Evolutionary conservation across 2,329 filamentous ascomycete genomes (phyloP).

Genomic region (Stachybotrys echinatus): DNA sequence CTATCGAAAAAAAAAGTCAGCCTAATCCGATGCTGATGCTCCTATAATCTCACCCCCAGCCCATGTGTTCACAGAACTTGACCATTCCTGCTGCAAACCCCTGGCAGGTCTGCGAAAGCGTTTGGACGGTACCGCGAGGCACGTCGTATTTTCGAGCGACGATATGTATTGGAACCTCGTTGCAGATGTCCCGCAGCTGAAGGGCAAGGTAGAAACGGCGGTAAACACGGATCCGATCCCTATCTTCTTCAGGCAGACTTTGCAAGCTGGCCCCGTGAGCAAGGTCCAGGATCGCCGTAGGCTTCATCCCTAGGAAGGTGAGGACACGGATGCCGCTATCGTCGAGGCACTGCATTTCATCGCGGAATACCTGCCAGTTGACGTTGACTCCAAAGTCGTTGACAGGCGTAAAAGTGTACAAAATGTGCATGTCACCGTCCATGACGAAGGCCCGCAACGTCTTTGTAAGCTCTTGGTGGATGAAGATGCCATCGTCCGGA

Average conservation of each 20-base stretch:
- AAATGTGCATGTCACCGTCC: constrained; percentile 74
- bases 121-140: constrained; percentile 66
- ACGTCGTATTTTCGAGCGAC: constrained; percentile 68
- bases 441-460: constrained; percentile 71
- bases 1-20: constrained; percentile 27
- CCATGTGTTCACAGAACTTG: constrained; percentile 74
- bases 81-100: constrained; percentile 76
- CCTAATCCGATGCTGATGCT: neutral
- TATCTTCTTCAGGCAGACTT: constrained; percentile 56
- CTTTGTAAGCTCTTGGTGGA: constrained; percentile 62
- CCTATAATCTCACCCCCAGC: constrained; percentile 50
- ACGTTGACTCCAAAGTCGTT: constrained; percentile 51
- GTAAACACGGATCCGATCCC: constrained; percentile 58
- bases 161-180: constrained; percentile 65
- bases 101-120: constrained; percentile 67
- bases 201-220: constrained; percentile 69
- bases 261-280: constrained; percentile 61
- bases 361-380: constrained; percentile 68
- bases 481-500: constrained; percentile 69
- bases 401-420: constrained; percentile 73
- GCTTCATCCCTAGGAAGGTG: constrained; percentile 62
- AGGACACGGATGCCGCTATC: constrained; percentile 68
- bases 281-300: constrained; percentile 60
- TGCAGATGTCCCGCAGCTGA: constrained; percentile 73
- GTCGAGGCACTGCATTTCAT: constrained; percentile 65